Conservation (phyloP, 2,329 filamentous ascomycete genomes). For the Penicillium sp. region DNA sequence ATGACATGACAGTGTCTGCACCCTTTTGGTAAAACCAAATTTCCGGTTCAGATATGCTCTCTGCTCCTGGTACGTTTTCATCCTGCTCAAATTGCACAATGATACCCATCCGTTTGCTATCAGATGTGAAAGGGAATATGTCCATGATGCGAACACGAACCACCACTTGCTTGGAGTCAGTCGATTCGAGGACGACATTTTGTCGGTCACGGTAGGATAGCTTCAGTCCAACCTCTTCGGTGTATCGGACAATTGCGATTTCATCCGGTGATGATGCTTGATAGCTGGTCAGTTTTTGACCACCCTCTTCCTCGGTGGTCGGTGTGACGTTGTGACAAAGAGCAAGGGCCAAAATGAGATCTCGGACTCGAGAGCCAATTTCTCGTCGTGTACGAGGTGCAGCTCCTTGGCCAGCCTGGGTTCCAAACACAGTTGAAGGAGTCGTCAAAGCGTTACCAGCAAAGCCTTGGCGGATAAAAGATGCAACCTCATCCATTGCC, state of each 20-base stretch:
- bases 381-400: constrained; percentile 85
- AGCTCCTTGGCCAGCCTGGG: constrained; percentile 56
- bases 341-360: constrained; percentile 87
- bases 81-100: constrained; percentile 79
- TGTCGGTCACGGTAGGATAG: constrained; percentile 83
- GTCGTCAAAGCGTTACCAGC: constrained; percentile 63
- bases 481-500: constrained; percentile 93
- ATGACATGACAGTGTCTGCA: constrained; percentile 96
- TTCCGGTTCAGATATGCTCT: constrained; percentile 62
- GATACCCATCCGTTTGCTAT: constrained; percentile 97
- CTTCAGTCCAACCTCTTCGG: constrained; percentile 84
- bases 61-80: constrained; percentile 49
- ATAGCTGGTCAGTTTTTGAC: constrained; percentile 76
- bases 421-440: constrained; percentile 69
- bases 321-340: constrained; percentile 98
- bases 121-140: constrained; percentile 95
- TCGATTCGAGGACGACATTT: constrained; percentile 77
- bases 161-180: constrained; percentile 69
- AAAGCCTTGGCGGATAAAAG: constrained; percentile 85
- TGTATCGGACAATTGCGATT: constrained; percentile 96
- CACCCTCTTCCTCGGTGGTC: constrained; percentile 79
- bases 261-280: constrained; percentile 97
- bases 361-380: constrained; percentile 88
- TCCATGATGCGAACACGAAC: constrained; percentile 88
- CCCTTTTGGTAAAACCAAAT: constrained; percentile 99